These are phyloP conservation scores for Middelhovenomyces tepae DNA, from an alignment of 805 yeast genomes.

Conservation along the genomic window DNA sequence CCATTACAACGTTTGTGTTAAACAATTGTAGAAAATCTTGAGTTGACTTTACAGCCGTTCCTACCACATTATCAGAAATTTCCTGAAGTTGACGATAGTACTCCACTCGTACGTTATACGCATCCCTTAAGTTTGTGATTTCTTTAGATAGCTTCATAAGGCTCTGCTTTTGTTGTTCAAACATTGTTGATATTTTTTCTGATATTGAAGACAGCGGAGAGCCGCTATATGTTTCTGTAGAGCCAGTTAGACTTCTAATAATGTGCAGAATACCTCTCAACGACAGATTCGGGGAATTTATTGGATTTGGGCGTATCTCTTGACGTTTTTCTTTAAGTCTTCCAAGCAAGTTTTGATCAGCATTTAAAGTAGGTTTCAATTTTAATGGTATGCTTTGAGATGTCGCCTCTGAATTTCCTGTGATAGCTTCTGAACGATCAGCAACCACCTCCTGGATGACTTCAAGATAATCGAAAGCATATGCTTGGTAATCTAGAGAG, in stretches of 20 bases:
- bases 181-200: constrained; percentile 2
- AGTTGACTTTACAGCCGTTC: constrained; percentile 30
- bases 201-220: too few species aligned
- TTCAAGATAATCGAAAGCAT: constrained; percentile 34
- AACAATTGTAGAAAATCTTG: constrained; percentile 19
- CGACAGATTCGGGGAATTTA: too few species aligned
- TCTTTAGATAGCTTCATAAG: constrained; percentile 12
- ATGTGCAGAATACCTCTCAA: too few species aligned
- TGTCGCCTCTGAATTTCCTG: constrained; percentile 27
- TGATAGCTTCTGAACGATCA: constrained; percentile 34
- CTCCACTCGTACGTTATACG: constrained; percentile 71
- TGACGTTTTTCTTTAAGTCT: too few species aligned
- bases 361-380: too few species aligned
- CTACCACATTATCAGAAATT: constrained; percentile 72
- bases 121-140: constrained; percentile 41
- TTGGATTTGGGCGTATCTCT: too few species aligned
- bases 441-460: constrained; percentile 27
- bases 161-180: constrained; percentile 5
- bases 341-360: too few species aligned
- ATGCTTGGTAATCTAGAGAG: constrained; percentile 68
- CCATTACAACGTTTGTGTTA: constrained; percentile 17
- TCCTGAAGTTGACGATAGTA: constrained; percentile 81
- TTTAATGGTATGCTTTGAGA: too few species aligned
- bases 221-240: too few species aligned
- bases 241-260: too few species aligned